phyloP scores from a whole-genome alignment of 176 grass and related monocot species.

The Eragrostis nindensis region DNA sequence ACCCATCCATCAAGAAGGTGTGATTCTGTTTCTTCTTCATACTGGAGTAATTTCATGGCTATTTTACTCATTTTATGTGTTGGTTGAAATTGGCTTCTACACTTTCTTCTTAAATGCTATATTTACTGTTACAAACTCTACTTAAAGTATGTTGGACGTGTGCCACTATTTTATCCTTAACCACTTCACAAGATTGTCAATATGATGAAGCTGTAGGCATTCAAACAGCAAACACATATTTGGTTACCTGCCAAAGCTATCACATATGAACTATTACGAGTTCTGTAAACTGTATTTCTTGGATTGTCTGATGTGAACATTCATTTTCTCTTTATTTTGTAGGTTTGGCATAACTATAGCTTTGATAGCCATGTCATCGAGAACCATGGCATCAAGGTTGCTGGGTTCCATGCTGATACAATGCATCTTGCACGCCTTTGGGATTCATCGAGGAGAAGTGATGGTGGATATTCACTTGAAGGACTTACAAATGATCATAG shows the following conservation, averaged over 20 bases:
- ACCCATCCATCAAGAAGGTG: constrained; percentile 87
- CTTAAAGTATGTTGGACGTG: constrained; percentile 21
- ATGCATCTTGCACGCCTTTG: constrained; percentile 96
- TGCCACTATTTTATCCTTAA: constrained; percentile 18
- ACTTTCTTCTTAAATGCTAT: not conserved
- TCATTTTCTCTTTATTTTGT: constrained; percentile 43
- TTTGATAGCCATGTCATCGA: constrained; percentile 92
- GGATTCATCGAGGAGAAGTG: constrained; percentile 77
- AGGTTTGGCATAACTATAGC: constrained; percentile 99
- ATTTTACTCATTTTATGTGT: constrained; percentile 19
- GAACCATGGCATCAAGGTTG: constrained; percentile 79
- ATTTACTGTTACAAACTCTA: constrained; percentile 30
- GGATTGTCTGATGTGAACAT: constrained; percentile 27
- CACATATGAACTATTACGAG: constrained; percentile 7
- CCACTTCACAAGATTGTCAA: not conserved
- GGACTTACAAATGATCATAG: constrained; percentile 74
- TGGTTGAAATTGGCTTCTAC: constrained; percentile 3
- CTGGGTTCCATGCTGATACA: constrained; percentile 93
- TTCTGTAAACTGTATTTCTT: constrained; percentile 27
- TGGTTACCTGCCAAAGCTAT: constrained; percentile 22
- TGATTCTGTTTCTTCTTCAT: constrained; percentile 26
- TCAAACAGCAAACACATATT: constrained; percentile 13
- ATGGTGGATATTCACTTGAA: constrained; percentile 96
- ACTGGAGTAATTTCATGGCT: constrained; percentile 7
- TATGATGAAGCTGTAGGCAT: not conserved